phyloP scores from a whole-genome alignment of 345 rosid genomes.

The Orychophragmus violaceus region DNA sequence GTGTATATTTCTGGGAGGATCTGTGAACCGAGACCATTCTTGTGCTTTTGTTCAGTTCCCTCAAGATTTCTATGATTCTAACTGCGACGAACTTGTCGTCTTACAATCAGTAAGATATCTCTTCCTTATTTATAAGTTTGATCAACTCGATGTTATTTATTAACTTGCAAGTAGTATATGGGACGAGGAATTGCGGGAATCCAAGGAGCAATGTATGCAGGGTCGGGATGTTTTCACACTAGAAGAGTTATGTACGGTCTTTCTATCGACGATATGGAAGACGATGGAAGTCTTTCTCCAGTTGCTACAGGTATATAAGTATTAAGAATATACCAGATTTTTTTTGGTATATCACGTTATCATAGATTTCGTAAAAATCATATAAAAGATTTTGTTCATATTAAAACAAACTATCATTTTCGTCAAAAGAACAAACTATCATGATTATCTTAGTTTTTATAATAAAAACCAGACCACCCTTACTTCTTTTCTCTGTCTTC shows the following conservation, averaged over 20 bases:
- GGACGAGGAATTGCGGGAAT: slow-evolving; percentile 44
- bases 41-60: slow-evolving; percentile 52
- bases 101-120: slow-evolving; percentile 8
- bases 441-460: background rate
- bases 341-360: background rate
- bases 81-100: slow-evolving; percentile 29
- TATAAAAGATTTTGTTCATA: too few species aligned
- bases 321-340: background rate
- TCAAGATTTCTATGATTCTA: slow-evolving; percentile 40
- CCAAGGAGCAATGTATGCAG: slow-evolving; percentile 47
- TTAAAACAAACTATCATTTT: too few species aligned
- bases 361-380: background rate
- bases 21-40: slow-evolving; percentile 13
- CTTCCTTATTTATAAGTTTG: background rate
- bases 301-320: slow-evolving; percentile 18
- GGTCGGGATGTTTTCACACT: slow-evolving; percentile 59
- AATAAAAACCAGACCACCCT: too few species aligned
- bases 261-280: slow-evolving; percentile 25
- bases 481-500: too few species aligned
- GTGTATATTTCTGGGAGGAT: slow-evolving; percentile 36
- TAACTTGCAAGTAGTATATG: slow-evolving; percentile 7
- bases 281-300: slow-evolving; percentile 16
- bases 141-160: background rate
- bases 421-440: too few species aligned
- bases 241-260: slow-evolving; percentile 57